Percentiles rank a stretch among this genome's conserved stretches.
Conservation (phyloP, 202 grass and related monocot species). For the Schoenoplectus tabernaemontani region DNA sequence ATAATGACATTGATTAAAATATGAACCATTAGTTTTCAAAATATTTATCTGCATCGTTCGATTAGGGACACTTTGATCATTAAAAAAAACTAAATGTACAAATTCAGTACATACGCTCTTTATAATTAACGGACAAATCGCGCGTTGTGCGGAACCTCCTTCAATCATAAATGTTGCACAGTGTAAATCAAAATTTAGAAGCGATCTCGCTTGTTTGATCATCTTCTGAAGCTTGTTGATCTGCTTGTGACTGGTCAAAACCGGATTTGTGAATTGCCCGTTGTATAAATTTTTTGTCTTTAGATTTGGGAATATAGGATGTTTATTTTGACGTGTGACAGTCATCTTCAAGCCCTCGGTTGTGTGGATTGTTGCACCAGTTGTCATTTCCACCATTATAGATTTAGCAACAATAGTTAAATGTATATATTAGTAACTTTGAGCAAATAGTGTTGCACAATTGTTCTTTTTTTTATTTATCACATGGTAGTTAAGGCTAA, state of each 20-base stretch:
- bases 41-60: no score
- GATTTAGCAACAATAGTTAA: neutral
- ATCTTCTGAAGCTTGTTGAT: conserved; percentile 40
- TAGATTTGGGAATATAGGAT: conserved; percentile 67
- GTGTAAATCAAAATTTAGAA: conserved; percentile 38
- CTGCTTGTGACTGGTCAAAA: conserved; percentile 24
- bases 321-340: conserved; percentile 54
- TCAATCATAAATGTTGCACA: neutral
- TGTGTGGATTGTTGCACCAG: conserved; percentile 91
- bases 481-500: neutral
- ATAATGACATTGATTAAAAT: no score
- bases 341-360: conserved; percentile 83
- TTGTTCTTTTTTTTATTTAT: neutral
- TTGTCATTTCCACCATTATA: conserved; percentile 76
- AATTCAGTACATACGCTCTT: no score
- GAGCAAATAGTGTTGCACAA: neutral
- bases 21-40: no score
- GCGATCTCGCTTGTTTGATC: conserved; percentile 48
- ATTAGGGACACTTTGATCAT: no score
- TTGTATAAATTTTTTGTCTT: conserved; percentile 50
- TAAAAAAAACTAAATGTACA: no score
- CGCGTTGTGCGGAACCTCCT: neutral
- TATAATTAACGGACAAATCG: no score
- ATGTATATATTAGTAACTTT: neutral
- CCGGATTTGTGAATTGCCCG: conserved; percentile 5